Conservation (phyloP, 2,329 filamentous ascomycete genomes). For the Phyllosticta citrichinensis region DNA sequence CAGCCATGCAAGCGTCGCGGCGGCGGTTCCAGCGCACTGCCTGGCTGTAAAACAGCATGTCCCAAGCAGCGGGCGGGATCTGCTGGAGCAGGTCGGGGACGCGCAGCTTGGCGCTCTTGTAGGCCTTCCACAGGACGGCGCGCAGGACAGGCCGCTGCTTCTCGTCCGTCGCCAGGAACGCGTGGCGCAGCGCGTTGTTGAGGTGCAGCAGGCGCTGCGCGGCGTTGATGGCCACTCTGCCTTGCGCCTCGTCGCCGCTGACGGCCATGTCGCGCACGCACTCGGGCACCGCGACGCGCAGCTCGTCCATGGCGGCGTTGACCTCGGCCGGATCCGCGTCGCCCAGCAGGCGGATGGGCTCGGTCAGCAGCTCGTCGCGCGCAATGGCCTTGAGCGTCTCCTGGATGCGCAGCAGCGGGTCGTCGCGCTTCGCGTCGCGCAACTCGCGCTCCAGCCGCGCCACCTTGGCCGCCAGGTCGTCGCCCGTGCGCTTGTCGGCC, state of each 20-base stretch:
- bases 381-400: neutral
- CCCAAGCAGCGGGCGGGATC: slow-evolving; percentile 27
- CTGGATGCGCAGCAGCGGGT: neutral
- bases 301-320: neutral
- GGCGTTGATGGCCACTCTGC: neutral
- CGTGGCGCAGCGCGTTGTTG: slow-evolving; percentile 25
- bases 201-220: slow-evolving; percentile 18
- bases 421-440: neutral
- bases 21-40: slow-evolving; percentile 30
- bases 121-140: slow-evolving; percentile 24
- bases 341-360: neutral
- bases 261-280: neutral
- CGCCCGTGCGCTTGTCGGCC: neutral
- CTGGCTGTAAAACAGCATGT: slow-evolving; percentile 29
- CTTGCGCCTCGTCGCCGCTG: neutral
- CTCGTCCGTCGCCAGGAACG: slow-evolving; percentile 27
- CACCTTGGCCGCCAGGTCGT: neutral
- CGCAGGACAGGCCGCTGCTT: slow-evolving; percentile 15
- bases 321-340: neutral
- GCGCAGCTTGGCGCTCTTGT: slow-evolving; percentile 20
- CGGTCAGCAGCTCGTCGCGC: neutral
- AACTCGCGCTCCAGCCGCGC: neutral
- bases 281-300: neutral
- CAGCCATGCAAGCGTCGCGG: slow-evolving; percentile 19
- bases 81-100: slow-evolving; percentile 24